Conservation (phyloP, 257 asterid species). For the Fraxinus pennsylvanica region DNA sequence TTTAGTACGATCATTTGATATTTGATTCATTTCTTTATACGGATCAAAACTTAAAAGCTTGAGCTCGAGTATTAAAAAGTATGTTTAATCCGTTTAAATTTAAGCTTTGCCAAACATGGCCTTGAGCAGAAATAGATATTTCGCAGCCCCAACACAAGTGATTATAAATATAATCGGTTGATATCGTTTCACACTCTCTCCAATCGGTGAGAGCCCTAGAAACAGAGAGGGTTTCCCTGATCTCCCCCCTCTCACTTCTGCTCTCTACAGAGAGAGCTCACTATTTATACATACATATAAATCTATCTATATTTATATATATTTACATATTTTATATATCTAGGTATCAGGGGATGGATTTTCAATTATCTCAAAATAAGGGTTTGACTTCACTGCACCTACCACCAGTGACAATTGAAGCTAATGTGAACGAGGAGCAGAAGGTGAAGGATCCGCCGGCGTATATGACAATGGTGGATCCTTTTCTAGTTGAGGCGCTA, state of each 20-base stretch:
- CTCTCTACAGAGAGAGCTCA: constrained; percentile 8
- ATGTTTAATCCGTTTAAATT: no score
- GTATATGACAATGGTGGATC: constrained; percentile 71
- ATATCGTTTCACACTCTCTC: constrained; percentile 28
- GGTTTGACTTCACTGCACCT: constrained; percentile 32
- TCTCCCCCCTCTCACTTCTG: constrained; percentile 27
- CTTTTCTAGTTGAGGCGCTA: constrained; percentile 96
- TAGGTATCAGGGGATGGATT: not conserved
- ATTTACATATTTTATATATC: not conserved
- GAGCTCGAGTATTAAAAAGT: no score
- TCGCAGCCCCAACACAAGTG: not conserved
- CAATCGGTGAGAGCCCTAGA: constrained; percentile 38
- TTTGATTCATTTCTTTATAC: no score
- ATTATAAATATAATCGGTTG: constrained; percentile 27
- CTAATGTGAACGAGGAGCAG: constrained; percentile 31
- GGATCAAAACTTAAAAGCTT: no score
- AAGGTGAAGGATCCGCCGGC: constrained; percentile 23
- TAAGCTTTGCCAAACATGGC: no score
- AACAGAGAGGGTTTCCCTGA: constrained; percentile 42
- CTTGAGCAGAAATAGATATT: not conserved
- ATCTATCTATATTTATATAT: not conserved
- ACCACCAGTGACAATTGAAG: constrained; percentile 27
- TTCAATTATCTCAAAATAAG: constrained; percentile 23
- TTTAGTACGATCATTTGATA: no score
- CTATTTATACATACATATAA: not conserved